A percentile compares a stretch with the other conserved stretches of the same genome.
phyloP scores from a whole-genome alignment of 495 filamentous ascomycete species.

The Aspergillus haitiensis region DNA sequence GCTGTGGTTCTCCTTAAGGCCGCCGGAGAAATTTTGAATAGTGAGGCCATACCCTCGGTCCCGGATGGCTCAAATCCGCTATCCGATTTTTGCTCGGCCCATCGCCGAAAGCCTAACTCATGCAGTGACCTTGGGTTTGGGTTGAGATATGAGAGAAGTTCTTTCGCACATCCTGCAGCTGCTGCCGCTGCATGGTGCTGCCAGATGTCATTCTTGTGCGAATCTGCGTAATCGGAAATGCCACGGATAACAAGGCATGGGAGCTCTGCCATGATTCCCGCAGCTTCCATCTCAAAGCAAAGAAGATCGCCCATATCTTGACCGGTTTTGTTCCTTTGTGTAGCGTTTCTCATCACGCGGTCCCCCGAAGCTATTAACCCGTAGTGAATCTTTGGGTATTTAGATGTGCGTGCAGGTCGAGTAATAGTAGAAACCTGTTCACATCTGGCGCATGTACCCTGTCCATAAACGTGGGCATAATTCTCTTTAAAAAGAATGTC shows the following conservation, averaged over 20 bases:
- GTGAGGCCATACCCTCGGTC: too few relatives aligned
- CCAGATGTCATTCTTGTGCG: constrained; percentile 40
- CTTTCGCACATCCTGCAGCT: constrained; percentile 37
- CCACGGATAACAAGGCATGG: constrained; percentile 38
- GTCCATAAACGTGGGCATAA: constrained; percentile 24
- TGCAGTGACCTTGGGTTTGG: not conserved
- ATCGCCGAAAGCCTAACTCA: too few relatives aligned
- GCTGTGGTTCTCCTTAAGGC: too few relatives aligned
- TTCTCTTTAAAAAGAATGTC: constrained; percentile 32
- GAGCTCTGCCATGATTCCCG: constrained; percentile 35
- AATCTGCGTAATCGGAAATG: constrained; percentile 40
- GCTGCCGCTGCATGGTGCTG: constrained; percentile 34
- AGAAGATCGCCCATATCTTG: constrained; percentile 24
- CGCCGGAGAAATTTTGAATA: too few relatives aligned
- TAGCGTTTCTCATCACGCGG: constrained; percentile 19
- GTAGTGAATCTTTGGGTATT: constrained; percentile 19
- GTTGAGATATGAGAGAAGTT: constrained; percentile 19
- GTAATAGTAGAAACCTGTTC: not conserved
- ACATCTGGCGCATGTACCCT: not conserved
- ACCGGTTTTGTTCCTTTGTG: constrained; percentile 18
- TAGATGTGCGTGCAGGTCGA: not conserved
- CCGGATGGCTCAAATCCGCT: too few relatives aligned
- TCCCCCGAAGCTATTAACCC: constrained; percentile 24
- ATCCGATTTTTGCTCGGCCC: too few relatives aligned
- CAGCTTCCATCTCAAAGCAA: constrained; percentile 52